phyloP scores from a whole-genome alignment of 371 early-diverging fungal genomes.

The Blakeslea trispora region DNA sequence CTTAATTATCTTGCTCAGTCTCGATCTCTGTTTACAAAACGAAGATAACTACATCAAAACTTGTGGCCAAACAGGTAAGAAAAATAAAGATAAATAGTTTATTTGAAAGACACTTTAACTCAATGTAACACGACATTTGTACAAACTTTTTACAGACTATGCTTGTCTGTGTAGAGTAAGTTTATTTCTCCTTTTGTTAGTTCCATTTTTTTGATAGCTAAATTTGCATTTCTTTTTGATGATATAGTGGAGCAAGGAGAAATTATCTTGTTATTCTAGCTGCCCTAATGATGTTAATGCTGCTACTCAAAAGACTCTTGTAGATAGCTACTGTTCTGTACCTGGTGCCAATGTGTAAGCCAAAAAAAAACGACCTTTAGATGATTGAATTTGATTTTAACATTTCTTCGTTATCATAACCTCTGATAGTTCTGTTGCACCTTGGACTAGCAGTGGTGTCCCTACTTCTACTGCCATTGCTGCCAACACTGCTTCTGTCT shows the following conservation, averaged over 20 bases:
- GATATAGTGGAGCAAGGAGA: conserved; percentile 29
- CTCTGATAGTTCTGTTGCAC: conserved; percentile 26
- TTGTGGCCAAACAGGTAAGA: conserved; percentile 26
- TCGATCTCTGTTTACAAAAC: conserved; percentile 27
- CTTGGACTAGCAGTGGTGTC: conserved; percentile 25
- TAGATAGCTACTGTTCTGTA: conserved; percentile 22
- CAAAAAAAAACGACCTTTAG: not conserved
- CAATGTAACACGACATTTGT: conserved; percentile 8
- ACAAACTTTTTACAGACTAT: conserved; percentile 17
- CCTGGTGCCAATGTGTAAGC: conserved; percentile 40
- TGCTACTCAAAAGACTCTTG: conserved; percentile 19
- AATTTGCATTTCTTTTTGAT: conserved; percentile 8
- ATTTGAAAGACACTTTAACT: not conserved
- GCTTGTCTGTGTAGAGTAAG: conserved; percentile 34
- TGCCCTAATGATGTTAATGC: conserved; percentile 26
- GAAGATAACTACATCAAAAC: conserved; percentile 32
- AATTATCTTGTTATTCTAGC: conserved; percentile 28
- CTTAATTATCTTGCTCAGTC: conserved; percentile 9
- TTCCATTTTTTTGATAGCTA: conserved; percentile 15
- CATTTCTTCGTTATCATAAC: not conserved
- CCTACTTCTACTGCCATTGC: conserved; percentile 20
- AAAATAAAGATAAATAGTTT: too few relatives aligned
- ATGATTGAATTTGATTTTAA: not conserved
- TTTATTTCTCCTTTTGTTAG: conserved; percentile 3
- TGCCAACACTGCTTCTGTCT: conserved; percentile 9